Percentiles rank a stretch among this genome's conserved stretches.
Conservation (phyloP, 2,329 filamentous ascomycete genomes). For the Simplicillium sp. region DNA sequence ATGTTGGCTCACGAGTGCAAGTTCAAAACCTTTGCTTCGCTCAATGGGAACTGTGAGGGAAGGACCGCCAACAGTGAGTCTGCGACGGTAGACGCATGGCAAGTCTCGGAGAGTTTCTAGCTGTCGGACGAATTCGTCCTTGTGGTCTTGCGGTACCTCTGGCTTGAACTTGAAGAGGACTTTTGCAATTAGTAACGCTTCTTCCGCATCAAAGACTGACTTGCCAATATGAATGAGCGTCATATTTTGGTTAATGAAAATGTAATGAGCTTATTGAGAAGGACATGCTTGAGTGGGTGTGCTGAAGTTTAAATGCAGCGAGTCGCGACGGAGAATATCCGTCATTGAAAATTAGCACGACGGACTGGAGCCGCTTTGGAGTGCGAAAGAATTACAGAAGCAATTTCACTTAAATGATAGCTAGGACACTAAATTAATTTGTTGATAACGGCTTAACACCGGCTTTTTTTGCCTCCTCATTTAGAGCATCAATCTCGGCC, state of each 20-base stretch:
- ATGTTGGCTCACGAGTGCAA: conserved; percentile 42
- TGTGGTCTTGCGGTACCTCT: conserved; percentile 30
- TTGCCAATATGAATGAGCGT: conserved; percentile 25
- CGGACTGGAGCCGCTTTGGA: too few relatives aligned
- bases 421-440: too few relatives aligned
- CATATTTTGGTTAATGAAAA: conserved; percentile 11
- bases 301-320: too few relatives aligned
- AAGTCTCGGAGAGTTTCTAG: conserved; percentile 38
- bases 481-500: conserved; percentile 45
- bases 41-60: conserved; percentile 42
- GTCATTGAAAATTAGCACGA: too few relatives aligned
- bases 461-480: conserved; percentile 40
- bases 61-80: conserved; percentile 40
- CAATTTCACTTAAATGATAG: too few relatives aligned
- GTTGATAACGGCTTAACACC: too few relatives aligned
- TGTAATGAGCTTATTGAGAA: too few relatives aligned
- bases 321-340: too few relatives aligned
- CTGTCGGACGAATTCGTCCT: conserved; percentile 32
- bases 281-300: too few relatives aligned
- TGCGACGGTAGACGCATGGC: conserved; percentile 35
- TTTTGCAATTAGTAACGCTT: conserved; percentile 10
- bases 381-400: too few relatives aligned
- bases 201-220: neutral
- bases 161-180: conserved; percentile 40
- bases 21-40: conserved; percentile 42